phyloP scores from a whole-genome alignment of 306 rosid species.

The Carpinus viminea region DNA sequence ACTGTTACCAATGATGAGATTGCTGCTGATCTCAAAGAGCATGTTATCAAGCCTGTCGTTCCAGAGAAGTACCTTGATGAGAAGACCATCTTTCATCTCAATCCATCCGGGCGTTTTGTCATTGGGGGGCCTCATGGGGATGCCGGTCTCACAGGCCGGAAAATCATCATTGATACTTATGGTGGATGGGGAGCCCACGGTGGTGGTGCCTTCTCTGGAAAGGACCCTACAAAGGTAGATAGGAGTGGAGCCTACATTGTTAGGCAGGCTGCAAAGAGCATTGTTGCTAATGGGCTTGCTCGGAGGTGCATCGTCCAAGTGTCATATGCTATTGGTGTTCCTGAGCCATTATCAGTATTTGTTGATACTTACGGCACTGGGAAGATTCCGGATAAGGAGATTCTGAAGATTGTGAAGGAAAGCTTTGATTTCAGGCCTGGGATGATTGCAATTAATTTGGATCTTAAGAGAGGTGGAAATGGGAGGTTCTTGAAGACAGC shows the following conservation, averaged over 20 bases:
- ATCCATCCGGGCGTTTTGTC: slow-evolving; percentile 68
- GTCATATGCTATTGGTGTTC: slow-evolving; percentile 68
- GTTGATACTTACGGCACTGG: slow-evolving; percentile 59
- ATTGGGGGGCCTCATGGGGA: slow-evolving; percentile 76
- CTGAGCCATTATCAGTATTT: slow-evolving; percentile 60
- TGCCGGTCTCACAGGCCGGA: slow-evolving; percentile 66
- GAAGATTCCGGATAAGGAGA: slow-evolving; percentile 64
- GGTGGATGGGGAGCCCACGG: slow-evolving; percentile 83
- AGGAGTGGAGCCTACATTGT: slow-evolving; percentile 68
- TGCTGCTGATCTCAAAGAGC: slow-evolving; percentile 63
- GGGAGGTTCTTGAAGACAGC: slow-evolving; percentile 69
- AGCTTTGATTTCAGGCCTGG: slow-evolving; percentile 71
- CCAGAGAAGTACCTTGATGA: slow-evolving; percentile 67
- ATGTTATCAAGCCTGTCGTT: slow-evolving; percentile 59
- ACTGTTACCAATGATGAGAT: slow-evolving; percentile 65
- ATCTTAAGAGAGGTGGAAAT: slow-evolving; percentile 62
- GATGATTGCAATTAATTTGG: slow-evolving; percentile 55
- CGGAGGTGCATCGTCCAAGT: slow-evolving; percentile 66
- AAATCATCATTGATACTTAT: slow-evolving; percentile 61
- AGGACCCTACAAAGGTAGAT: slow-evolving; percentile 69
- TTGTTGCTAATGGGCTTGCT: slow-evolving; percentile 63
- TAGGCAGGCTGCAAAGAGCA: slow-evolving; percentile 71
- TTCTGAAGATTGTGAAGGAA: slow-evolving; percentile 58
- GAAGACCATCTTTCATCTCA: slow-evolving; percentile 66
- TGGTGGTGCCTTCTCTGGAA: slow-evolving; percentile 73